Conservation (phyloP, 176 grass and related monocot species). For the Carex parvula region DNA sequence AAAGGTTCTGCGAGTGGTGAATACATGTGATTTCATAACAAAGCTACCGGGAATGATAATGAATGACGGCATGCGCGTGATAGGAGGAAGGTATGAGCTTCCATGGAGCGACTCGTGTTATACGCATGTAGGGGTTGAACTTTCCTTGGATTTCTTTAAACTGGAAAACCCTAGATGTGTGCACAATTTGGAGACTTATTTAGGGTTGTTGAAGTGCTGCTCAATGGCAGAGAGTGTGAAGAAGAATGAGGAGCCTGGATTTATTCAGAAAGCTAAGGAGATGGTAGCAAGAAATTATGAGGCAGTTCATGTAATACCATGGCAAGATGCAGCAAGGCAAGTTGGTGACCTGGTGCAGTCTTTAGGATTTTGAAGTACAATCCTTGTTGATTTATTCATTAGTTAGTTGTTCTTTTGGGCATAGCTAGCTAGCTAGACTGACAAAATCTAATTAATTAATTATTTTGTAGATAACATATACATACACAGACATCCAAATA, state of each 20-base stretch:
- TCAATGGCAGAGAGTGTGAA: conserved; percentile 9
- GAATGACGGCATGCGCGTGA: conserved; percentile 44
- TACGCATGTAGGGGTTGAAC: conserved; percentile 76
- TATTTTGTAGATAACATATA: conserved; percentile 12
- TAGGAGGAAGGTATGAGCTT: conserved; percentile 19
- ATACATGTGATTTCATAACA: conserved; percentile 66
- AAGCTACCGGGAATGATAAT: conserved; percentile 71
- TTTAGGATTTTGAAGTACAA: conserved; percentile 42
- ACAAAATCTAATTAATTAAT: conserved; percentile 15
- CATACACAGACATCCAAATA: background rate
- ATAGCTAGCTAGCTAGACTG: conserved; percentile 25
- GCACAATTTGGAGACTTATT: conserved; percentile 68
- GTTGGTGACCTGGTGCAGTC: conserved; percentile 67
- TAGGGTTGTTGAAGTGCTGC: conserved; percentile 47
- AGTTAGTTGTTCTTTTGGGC: background rate
- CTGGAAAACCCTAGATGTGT: conserved; percentile 49
- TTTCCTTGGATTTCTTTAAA: conserved; percentile 58
- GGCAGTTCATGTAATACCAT: conserved; percentile 30
- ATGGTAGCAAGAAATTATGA: conserved; percentile 24
- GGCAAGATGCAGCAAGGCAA: conserved; percentile 65
- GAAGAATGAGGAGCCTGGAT: background rate
- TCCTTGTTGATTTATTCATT: conserved; percentile 2
- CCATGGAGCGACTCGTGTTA: conserved; percentile 54
- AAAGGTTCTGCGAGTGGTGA: conserved; percentile 65
- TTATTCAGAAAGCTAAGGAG: conserved; percentile 36